Conservation (phyloP, 2,329 filamentous ascomycete genomes). For the Pseudogymnoascus sp. region DNA sequence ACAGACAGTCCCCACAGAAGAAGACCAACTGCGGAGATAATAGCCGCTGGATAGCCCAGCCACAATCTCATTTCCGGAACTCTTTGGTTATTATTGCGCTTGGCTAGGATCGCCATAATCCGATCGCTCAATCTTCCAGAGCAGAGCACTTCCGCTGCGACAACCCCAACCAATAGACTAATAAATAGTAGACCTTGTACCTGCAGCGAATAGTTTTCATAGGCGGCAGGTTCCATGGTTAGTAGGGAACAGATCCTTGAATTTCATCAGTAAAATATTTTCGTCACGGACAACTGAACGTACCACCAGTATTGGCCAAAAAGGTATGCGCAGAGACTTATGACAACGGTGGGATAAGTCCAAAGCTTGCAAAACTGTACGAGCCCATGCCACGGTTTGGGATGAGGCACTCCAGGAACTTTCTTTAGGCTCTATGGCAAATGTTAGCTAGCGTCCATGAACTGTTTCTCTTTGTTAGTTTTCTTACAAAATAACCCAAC, state of each 20-base stretch:
- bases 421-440: constrained; percentile 40
- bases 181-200: constrained; percentile 47
- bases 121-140: constrained; percentile 48
- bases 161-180: constrained; percentile 46
- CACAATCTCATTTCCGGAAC: constrained; percentile 50
- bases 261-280: not conserved
- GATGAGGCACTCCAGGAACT: constrained; percentile 45
- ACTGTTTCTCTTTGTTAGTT: constrained; percentile 30
- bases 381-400: constrained; percentile 40
- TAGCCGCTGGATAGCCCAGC: constrained; percentile 46
- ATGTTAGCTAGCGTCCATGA: constrained; percentile 22
- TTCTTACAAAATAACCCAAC: constrained; percentile 22
- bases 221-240: constrained; percentile 23
- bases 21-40: constrained; percentile 43
- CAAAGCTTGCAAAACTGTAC: constrained; percentile 42
- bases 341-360: constrained; percentile 38
- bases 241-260: constrained; percentile 15
- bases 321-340: constrained; percentile 43
- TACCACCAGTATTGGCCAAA: constrained; percentile 53
- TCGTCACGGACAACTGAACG: not conserved
- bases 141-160: constrained; percentile 44
- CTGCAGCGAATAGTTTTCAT: constrained; percentile 34
- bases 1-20: constrained; percentile 51
- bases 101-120: constrained; percentile 41
- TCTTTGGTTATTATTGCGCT: constrained; percentile 36